Conservation (phyloP, 352 stramenopile species). For the Phytopythium montanum region DNA sequence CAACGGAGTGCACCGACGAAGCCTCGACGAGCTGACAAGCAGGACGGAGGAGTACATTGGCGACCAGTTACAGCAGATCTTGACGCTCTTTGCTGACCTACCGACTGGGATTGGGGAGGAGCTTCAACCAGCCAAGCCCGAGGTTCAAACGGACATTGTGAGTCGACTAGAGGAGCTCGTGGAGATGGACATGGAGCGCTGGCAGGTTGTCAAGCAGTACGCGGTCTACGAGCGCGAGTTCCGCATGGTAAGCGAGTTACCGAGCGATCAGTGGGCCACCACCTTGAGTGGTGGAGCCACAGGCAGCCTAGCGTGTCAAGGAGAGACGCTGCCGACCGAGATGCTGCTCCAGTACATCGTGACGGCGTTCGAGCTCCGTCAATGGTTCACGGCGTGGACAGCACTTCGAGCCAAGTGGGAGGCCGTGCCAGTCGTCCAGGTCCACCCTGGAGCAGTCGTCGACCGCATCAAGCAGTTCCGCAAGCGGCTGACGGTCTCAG, state of each 20-base stretch:
- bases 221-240: conserved; percentile 46
- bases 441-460: conserved; percentile 47
- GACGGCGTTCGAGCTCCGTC: conserved; percentile 46
- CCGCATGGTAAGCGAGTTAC: conserved; percentile 26
- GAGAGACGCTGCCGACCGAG: conserved; percentile 36
- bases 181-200: conserved; percentile 37
- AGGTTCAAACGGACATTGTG: conserved; percentile 18
- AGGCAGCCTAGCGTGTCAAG: neutral
- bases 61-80: conserved; percentile 30
- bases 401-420: conserved; percentile 46
- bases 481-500: conserved; percentile 37
- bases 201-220: conserved; percentile 35
- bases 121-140: neutral
- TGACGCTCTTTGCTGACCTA: conserved; percentile 31
- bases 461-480: conserved; percentile 60
- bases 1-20: conserved; percentile 59
- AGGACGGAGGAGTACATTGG: conserved; percentile 45
- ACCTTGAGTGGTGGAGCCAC: neutral
- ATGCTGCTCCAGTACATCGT: conserved; percentile 49
- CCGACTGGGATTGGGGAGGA: conserved; percentile 23
- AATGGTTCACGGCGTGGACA: conserved; percentile 53
- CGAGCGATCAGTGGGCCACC: conserved; percentile 8
- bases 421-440: conserved; percentile 22
- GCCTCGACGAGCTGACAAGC: conserved; percentile 38
- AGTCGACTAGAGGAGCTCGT: conserved; percentile 49